Evolutionary conservation across 1,139 yeast genomes (phyloP).

Genomic region (Scheffersomyces parashehatae): DNA sequence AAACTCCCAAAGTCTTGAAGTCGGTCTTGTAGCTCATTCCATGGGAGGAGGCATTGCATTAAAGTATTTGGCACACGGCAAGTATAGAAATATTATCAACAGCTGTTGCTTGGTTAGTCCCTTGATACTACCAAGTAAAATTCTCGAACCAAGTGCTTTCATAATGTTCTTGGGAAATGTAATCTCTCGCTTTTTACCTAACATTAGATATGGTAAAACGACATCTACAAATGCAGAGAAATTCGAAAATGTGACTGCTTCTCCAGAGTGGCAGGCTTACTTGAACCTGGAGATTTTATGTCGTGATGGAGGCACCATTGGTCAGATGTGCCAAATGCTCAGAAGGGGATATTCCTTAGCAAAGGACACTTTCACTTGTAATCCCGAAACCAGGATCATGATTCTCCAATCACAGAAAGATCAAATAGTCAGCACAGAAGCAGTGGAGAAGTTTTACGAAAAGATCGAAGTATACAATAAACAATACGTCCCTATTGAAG

Average conservation of each 20-base stretch:
- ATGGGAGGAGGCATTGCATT: slow-evolving; percentile 25
- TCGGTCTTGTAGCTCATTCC: slow-evolving; percentile 19
- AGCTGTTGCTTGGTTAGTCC: slow-evolving; percentile 21
- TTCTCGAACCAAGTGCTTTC: slow-evolving; percentile 11
- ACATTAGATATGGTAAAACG: neutral
- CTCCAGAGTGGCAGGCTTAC: slow-evolving; percentile 18
- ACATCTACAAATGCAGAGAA: neutral
- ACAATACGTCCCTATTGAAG: slow-evolving; percentile 11
- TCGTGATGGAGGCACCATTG: slow-evolving; percentile 18
- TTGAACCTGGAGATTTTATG: slow-evolving; percentile 17
- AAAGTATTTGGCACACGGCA: slow-evolving; percentile 19
- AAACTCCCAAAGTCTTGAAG: no score
- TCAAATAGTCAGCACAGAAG: slow-evolving; percentile 15
- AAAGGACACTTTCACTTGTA: slow-evolving; percentile 5
- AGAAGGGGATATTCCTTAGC: slow-evolving; percentile 16
- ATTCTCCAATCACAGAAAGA: slow-evolving; percentile 19
- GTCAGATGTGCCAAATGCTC: slow-evolving; percentile 19
- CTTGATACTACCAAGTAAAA: slow-evolving; percentile 14
- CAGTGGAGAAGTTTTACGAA: slow-evolving; percentile 16
- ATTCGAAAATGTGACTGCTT: slow-evolving; percentile 14
- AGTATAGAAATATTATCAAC: slow-evolving; percentile 11
- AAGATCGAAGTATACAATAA: slow-evolving; percentile 14
- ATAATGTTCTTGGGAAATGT: slow-evolving; percentile 6
- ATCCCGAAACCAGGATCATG: slow-evolving; percentile 11
- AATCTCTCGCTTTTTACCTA: neutral